Evolutionary conservation across 768 basidiomycete genomes (phyloP).

Genomic region (Tulasnella sp.): DNA sequence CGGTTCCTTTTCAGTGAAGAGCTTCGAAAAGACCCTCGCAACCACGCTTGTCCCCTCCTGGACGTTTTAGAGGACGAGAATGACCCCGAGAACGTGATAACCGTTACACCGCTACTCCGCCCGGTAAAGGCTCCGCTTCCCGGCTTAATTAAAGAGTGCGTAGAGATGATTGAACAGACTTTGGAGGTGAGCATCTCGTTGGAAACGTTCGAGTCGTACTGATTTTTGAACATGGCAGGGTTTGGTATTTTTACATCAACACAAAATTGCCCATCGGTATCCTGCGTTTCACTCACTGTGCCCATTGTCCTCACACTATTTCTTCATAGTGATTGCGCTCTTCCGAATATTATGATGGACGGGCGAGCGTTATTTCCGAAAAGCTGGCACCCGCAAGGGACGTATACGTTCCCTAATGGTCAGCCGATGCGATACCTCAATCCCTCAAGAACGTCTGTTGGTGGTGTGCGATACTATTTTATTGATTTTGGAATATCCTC

Average conservation of each 20-base stretch:
- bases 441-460: background rate
- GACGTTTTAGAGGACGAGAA: background rate
- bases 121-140: background rate
- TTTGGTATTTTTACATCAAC: conserved; percentile 9
- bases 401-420: background rate
- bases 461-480: conserved; percentile 7
- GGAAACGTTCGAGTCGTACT: background rate
- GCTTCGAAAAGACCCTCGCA: background rate
- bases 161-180: conserved; percentile 3
- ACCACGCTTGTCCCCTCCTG: background rate
- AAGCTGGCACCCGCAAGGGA: background rate
- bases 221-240: background rate
- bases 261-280: conserved; percentile 12
- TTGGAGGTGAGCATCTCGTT: background rate
- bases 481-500: background rate
- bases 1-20: background rate
- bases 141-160: background rate
- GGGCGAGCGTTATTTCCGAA: background rate
- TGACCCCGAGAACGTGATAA: background rate
- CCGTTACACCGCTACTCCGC: conserved; percentile 12
- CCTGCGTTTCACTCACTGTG: too few relatives aligned
- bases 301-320: too few relatives aligned
- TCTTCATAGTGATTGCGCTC: background rate
- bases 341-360: conserved; percentile 6
- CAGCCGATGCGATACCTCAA: too few relatives aligned